Percentiles rank a stretch among this genome's conserved stretches.
Conservation (phyloP, 176 grass and related monocot genomes). For the Themeda triandra region DNA sequence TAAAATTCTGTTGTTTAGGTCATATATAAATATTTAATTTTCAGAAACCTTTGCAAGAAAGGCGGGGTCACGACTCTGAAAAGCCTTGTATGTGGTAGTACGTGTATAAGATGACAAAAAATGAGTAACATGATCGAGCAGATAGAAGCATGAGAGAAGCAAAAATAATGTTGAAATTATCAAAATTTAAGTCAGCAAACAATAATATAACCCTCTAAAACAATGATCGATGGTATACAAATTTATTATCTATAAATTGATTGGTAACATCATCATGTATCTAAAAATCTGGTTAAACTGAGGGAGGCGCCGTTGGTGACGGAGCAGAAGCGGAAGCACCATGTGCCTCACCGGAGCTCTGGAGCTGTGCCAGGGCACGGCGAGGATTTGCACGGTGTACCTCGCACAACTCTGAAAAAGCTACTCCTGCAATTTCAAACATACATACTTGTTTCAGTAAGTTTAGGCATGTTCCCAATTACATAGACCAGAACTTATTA, state of each 20-base stretch:
- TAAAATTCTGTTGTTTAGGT: too few species aligned
- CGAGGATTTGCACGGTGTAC: constrained; percentile 27
- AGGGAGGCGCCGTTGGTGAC: not conserved
- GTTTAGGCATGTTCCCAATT: not conserved
- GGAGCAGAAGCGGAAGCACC: not conserved
- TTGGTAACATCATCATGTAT: not conserved
- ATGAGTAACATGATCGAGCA: not conserved
- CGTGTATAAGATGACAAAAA: not conserved
- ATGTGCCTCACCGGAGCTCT: not conserved
- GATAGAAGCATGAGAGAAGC: not conserved
- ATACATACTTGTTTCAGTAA: not conserved
- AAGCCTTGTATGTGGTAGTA: not conserved
- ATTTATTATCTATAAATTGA: not conserved
- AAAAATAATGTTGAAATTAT: not conserved
- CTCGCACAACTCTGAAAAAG: constrained; percentile 24
- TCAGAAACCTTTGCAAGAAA: not conserved
- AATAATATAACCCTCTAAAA: not conserved
- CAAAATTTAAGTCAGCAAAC: not conserved
- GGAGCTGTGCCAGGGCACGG: constrained; percentile 23
- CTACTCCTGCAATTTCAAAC: constrained; percentile 1
- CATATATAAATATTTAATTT: not conserved
- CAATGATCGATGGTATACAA: not conserved
- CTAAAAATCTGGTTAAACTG: not conserved
- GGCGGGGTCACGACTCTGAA: too few species aligned
- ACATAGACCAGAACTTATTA: not conserved